These are phyloP conservation scores for Xenoacremonium recifei DNA, from an alignment of 2,329 filamentous ascomycete genomes.

Conservation along the genomic window DNA sequence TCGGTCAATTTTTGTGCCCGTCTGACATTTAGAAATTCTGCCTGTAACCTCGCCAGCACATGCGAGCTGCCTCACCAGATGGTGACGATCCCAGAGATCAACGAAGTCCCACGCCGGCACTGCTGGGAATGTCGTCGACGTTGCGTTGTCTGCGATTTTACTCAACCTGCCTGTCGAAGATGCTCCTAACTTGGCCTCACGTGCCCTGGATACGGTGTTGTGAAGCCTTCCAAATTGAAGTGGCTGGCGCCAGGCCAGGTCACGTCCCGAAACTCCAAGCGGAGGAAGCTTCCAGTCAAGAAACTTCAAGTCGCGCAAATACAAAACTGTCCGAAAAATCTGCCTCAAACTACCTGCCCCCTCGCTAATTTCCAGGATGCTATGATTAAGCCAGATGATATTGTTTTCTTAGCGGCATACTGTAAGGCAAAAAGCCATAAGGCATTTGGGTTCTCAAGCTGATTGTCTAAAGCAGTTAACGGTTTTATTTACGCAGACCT, in stretches of 20 bases:
- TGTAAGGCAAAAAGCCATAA: not conserved
- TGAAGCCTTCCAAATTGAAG: slow-evolving; percentile 34
- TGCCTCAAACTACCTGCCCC: too few relatives aligned
- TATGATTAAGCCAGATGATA: too few relatives aligned
- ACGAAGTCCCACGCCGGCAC: slow-evolving; percentile 17
- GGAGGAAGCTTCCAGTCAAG: slow-evolving; percentile 4
- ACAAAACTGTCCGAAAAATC: too few relatives aligned
- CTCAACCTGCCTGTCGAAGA: slow-evolving; percentile 32
- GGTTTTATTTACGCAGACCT: not conserved
- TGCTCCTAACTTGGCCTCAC: slow-evolving; percentile 28
- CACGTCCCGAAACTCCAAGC: slow-evolving; percentile 24
- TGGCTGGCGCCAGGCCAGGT: slow-evolving; percentile 37
- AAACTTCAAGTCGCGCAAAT: too few relatives aligned
- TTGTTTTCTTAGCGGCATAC: too few relatives aligned
- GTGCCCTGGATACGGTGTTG: slow-evolving; percentile 38
- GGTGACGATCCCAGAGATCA: too few relatives aligned
- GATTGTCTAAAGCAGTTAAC: not conserved
- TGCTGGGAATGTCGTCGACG: slow-evolving; percentile 43
- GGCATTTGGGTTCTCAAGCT: not conserved
- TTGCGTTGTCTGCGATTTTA: slow-evolving; percentile 36
- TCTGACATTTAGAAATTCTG: too few relatives aligned
- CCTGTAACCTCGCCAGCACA: too few relatives aligned
- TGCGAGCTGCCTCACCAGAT: too few relatives aligned
- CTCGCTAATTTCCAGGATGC: too few relatives aligned
- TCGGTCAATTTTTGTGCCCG: too few relatives aligned